A percentile compares a stretch with the other conserved stretches of the same genome.
These are phyloP conservation scores for Vickermania spadyakhi DNA, from an alignment of 208 protist genomes.

Conservation along the genomic window DNA sequence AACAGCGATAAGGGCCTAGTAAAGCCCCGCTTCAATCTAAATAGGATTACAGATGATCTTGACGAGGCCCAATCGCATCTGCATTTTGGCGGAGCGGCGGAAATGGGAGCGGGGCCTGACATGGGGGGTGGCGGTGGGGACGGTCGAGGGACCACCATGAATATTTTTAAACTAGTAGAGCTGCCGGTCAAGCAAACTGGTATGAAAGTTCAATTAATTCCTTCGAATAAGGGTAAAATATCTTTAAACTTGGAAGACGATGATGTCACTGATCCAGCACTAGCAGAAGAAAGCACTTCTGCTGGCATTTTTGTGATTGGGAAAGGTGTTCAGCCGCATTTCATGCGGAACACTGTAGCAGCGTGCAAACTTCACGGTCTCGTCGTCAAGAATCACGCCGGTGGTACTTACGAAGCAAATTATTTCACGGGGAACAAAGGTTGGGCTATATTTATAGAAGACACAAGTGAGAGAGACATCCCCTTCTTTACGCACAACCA, in stretches of 20 bases:
- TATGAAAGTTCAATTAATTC: slow-evolving; percentile 16
- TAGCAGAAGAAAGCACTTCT: background rate
- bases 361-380: slow-evolving; percentile 22
- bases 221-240: slow-evolving; percentile 3
- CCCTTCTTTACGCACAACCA: slow-evolving; percentile 18
- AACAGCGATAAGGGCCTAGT: slow-evolving; percentile 10
- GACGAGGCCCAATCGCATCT: background rate
- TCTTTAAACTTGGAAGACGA: slow-evolving; percentile 2
- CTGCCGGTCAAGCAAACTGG: slow-evolving; percentile 19
- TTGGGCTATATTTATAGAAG: slow-evolving; percentile 26
- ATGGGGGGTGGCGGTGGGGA: background rate
- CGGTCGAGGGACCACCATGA: background rate
- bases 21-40: slow-evolving; percentile 17
- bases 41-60: slow-evolving; percentile 23
- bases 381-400: slow-evolving; percentile 8
- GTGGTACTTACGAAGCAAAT: slow-evolving; percentile 26
- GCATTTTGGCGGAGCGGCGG: background rate
- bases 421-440: slow-evolving; percentile 32
- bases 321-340: slow-evolving; percentile 10
- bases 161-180: slow-evolving; percentile 19
- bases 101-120: background rate
- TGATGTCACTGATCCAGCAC: slow-evolving; percentile 3
- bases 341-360: slow-evolving; percentile 27
- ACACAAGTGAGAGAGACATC: slow-evolving; percentile 1
- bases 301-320: slow-evolving; percentile 17